Evolutionary conservation across 257 asterid genomes (phyloP), one percentile per base, ranked within the genome.

Genomic region (Apocynum venetum): DNA sequence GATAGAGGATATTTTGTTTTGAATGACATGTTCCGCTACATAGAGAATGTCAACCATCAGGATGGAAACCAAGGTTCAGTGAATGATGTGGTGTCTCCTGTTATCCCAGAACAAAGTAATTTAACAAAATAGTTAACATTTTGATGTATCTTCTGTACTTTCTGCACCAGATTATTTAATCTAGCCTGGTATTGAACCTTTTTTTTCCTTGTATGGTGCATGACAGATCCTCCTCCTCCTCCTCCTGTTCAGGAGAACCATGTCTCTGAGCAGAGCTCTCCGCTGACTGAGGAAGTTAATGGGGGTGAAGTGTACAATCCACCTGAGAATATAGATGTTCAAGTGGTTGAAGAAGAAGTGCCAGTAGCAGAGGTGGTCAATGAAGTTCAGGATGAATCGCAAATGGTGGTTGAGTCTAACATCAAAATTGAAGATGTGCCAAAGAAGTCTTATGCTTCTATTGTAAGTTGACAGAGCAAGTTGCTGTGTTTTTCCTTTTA

Each of bases 371-470:
- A 90, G 89, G 98, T 95, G 60, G 94, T 87, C 68, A 83, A 91
- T 51, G 94, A 91, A 83, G 89, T 83, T 35, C 91, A 79, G 81
- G 85, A 82, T 68, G 89, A 77, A 48, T 40, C 87, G 10, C 84
- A 87, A 80, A 72, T 80, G 57, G 83, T 74, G 79, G 92, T 83
- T 75, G 94, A 86, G 78, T 81, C 95, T 61, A 80, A 74, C 75
- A 84, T 85, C 83, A 89, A 86, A 86, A 86, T 71, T 10, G 97
- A 88, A 61, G 94, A 90, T 69, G 85, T 79, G 41, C 92, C 92
- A 12, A 96, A 93, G 95, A 96, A 91, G 88, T 88, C 98, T 13
- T 93, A 90, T 82, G 99, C 99, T 71, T 91, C 94, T 41, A 93
- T 93, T 80, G 99, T 96, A 85, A 88, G 99, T 84, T 44, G 46